Evolutionary conservation across 352 stramenopile species (phyloP).

Genomic region (Phytophthora fragariaefolia): DNA sequence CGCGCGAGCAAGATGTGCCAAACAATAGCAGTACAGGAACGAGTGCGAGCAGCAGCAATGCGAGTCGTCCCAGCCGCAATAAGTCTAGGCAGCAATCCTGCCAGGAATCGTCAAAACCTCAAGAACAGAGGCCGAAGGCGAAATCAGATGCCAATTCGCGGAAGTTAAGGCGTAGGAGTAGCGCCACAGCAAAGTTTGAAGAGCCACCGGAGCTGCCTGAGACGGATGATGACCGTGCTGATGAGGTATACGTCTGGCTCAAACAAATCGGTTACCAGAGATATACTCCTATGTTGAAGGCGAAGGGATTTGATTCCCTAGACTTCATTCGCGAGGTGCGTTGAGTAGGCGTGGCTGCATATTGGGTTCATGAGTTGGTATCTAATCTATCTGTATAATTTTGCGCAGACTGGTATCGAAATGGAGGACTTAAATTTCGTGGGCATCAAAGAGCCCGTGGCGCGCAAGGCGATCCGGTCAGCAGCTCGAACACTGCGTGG

Average conservation of each 20-base stretch:
- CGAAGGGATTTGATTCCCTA: slow-evolving; percentile 78
- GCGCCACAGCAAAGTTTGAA: slow-evolving; percentile 33
- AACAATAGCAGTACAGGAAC: slow-evolving; percentile 50
- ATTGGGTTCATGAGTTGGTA: slow-evolving; percentile 1
- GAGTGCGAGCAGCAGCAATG: slow-evolving; percentile 38
- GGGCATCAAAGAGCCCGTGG: slow-evolving; percentile 71
- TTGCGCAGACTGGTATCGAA: slow-evolving; percentile 78
- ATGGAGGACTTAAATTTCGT: slow-evolving; percentile 89
- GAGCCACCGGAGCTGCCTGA: slow-evolving; percentile 42
- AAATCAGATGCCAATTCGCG: slow-evolving; percentile 27
- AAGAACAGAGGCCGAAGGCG: slow-evolving; percentile 22
- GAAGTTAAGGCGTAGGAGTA: slow-evolving; percentile 39
- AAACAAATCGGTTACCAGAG: slow-evolving; percentile 62
- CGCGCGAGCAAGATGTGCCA: slow-evolving; percentile 37
- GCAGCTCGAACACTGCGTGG: slow-evolving; percentile 62
- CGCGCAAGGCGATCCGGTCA: slow-evolving; percentile 65
- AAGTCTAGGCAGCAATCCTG: slow-evolving; percentile 25
- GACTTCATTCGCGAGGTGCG: slow-evolving; percentile 89
- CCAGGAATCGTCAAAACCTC: slow-evolving; percentile 15
- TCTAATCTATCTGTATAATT: slow-evolving; percentile 16
- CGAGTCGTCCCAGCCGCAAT: slow-evolving; percentile 36
- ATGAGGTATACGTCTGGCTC: slow-evolving; percentile 84
- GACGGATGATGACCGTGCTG: slow-evolving; percentile 50
- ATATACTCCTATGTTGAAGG: slow-evolving; percentile 72
- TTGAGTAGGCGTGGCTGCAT: too few relatives aligned